These are phyloP conservation scores for Diplocarpon rosae DNA, from an alignment of 2,329 filamentous ascomycete genomes.

Conservation along the genomic window DNA sequence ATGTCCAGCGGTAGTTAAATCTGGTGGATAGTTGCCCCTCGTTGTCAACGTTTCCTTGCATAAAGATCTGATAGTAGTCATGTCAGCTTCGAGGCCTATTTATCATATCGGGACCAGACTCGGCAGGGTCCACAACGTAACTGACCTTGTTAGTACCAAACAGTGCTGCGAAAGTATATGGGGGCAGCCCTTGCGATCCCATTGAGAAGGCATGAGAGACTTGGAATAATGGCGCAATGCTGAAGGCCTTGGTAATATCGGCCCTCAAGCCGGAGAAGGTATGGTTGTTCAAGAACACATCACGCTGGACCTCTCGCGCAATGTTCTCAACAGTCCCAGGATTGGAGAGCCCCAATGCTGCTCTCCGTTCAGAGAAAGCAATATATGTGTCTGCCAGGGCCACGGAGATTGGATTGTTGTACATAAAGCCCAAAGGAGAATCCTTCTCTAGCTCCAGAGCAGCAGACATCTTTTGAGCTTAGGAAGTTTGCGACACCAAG, in stretches of 20 bases:
- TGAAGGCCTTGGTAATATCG: slow-evolving; percentile 94
- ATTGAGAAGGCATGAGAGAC: slow-evolving; percentile 94
- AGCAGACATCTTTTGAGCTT: slow-evolving; percentile 22
- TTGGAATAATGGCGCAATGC: slow-evolving; percentile 87
- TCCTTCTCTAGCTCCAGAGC: slow-evolving; percentile 27
- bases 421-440: slow-evolving; percentile 53
- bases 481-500: not conserved
- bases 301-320: slow-evolving; percentile 84
- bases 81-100: not conserved
- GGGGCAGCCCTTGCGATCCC: slow-evolving; percentile 79
- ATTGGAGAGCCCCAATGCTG: slow-evolving; percentile 78
- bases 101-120: not conserved
- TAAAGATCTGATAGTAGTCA: slow-evolving; percentile 57
- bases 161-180: slow-evolving; percentile 88
- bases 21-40: slow-evolving; percentile 78
- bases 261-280: slow-evolving; percentile 95
- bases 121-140: slow-evolving; percentile 11
- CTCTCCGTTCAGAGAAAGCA: slow-evolving; percentile 75
- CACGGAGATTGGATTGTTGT: slow-evolving; percentile 61
- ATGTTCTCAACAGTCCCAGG: slow-evolving; percentile 87
- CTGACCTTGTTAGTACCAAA: slow-evolving; percentile 86
- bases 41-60: slow-evolving; percentile 92
- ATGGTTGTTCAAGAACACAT: slow-evolving; percentile 91
- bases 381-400: slow-evolving; percentile 67
- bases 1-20: slow-evolving; percentile 86